phyloP scores from a whole-genome alignment of 2,329 filamentous ascomycete species.

The Colletotrichum higginsianum region DNA sequence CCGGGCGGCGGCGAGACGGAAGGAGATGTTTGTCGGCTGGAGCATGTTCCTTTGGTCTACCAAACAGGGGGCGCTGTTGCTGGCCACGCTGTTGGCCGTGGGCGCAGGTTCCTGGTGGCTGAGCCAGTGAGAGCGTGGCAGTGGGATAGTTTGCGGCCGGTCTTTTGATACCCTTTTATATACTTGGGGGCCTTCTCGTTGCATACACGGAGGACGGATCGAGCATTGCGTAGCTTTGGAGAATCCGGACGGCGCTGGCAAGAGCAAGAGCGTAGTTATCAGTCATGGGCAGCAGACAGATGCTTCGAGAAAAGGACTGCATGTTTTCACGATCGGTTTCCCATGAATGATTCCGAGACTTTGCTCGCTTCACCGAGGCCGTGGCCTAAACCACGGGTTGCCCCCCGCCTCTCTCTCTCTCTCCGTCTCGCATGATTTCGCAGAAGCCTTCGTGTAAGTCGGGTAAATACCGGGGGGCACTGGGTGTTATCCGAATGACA shows the following conservation, averaged over 20 bases:
- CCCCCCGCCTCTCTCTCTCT: too few species aligned
- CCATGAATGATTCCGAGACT: neutral
- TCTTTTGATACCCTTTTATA: slow-evolving; percentile 5
- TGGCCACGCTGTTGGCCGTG: slow-evolving; percentile 60
- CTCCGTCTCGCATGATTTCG: too few species aligned
- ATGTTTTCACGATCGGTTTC: neutral
- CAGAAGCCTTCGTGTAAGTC: neutral
- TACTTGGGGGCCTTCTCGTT: neutral
- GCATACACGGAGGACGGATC: neutral
- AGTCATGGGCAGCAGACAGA: slow-evolving; percentile 4
- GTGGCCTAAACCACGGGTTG: too few species aligned
- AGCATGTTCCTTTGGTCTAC: slow-evolving; percentile 70
- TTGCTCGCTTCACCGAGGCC: too few species aligned
- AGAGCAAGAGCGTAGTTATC: slow-evolving; percentile 16
- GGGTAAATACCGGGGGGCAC: slow-evolving; percentile 4
- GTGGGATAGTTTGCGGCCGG: neutral
- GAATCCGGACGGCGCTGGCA: neutral
- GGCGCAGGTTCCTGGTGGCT: slow-evolving; percentile 64
- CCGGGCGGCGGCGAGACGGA: slow-evolving; percentile 60
- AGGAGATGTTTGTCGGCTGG: slow-evolving; percentile 67
- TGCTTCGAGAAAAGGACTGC: neutral
- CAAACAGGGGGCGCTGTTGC: slow-evolving; percentile 62
- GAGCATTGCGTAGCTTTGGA: neutral
- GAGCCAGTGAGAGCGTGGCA: slow-evolving; percentile 18
- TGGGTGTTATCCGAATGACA: slow-evolving; percentile 22